Conservation (phyloP, 176 grass and related monocot species). For the Miscanthus lutarioriparius region DNA sequence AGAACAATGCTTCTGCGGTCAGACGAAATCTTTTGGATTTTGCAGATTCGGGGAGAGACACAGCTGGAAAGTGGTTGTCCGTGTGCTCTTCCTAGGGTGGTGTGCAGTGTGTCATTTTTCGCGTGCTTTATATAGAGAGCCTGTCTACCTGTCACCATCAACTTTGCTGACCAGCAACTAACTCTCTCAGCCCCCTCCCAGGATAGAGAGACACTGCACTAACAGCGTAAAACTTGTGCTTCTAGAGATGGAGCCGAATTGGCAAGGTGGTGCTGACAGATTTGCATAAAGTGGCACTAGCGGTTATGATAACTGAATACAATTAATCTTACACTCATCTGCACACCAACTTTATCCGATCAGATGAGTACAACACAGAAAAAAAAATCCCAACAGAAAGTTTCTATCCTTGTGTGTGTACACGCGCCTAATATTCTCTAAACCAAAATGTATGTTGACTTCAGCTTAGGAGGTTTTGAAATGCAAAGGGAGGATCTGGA, state of each 20-base stretch:
- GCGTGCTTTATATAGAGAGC: neutral
- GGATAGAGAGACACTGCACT: conserved; percentile 17
- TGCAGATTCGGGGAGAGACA: neutral
- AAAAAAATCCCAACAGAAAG: neutral
- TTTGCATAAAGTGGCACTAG: neutral
- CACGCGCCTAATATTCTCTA: neutral
- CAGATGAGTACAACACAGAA: neutral
- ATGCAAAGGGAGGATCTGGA: neutral
- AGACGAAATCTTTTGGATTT: neutral
- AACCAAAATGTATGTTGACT: neutral
- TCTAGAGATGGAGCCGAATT: neutral
- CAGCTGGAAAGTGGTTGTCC: conserved; percentile 6
- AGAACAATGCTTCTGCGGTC: neutral
- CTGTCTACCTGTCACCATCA: conserved; percentile 17
- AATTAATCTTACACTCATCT: neutral
- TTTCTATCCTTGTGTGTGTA: too few species aligned
- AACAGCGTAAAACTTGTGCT: neutral
- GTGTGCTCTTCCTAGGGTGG: neutral
- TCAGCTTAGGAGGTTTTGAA: neutral
- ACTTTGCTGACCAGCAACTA: conserved; percentile 43
- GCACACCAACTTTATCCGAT: conserved; percentile 5
- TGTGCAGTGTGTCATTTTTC: neutral
- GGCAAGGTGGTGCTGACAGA: neutral
- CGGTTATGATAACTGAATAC: neutral
- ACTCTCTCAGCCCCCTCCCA: neutral